A percentile compares a stretch with the other conserved stretches of the same genome.
These are phyloP conservation scores for Eucalyptus curtisii DNA, from an alignment of 345 rosid genomes.

Conservation along the genomic window DNA sequence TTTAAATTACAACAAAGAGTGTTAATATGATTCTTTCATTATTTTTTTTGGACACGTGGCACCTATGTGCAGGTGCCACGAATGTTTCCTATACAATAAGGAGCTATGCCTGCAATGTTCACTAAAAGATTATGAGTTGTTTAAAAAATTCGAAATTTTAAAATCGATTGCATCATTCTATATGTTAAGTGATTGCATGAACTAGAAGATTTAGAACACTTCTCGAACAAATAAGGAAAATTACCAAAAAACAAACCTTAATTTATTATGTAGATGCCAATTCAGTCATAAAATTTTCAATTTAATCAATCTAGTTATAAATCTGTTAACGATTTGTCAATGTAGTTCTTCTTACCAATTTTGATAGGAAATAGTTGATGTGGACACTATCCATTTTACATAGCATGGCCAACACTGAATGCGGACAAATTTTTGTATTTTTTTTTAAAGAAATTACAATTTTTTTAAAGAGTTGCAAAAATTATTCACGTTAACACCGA, in stretches of 20 bases:
- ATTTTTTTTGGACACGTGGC: background rate
- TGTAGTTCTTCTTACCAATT: background rate
- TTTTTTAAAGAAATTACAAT: background rate
- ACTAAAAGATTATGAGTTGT: background rate
- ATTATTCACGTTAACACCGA: accelerated
- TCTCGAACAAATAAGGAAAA: background rate
- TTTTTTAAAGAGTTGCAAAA: background rate
- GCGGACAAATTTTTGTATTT: background rate
- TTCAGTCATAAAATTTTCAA: accelerated
- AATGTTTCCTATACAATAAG: background rate
- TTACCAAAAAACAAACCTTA: background rate
- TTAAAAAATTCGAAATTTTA: background rate
- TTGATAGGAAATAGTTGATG: background rate
- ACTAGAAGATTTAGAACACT: background rate
- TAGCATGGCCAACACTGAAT: accelerated
- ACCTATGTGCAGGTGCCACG: background rate
- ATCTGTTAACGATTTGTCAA: accelerated
- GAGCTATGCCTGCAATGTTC: background rate
- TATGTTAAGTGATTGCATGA: background rate
- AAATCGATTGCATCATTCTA: background rate
- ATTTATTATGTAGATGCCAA: background rate
- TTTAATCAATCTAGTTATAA: background rate
- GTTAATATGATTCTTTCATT: background rate
- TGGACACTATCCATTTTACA: accelerated
- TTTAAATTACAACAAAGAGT: background rate